Base-by-base conservation (phyloP, 1,284 basidiomycete genomes). In the Puccinia hordei region DNA sequence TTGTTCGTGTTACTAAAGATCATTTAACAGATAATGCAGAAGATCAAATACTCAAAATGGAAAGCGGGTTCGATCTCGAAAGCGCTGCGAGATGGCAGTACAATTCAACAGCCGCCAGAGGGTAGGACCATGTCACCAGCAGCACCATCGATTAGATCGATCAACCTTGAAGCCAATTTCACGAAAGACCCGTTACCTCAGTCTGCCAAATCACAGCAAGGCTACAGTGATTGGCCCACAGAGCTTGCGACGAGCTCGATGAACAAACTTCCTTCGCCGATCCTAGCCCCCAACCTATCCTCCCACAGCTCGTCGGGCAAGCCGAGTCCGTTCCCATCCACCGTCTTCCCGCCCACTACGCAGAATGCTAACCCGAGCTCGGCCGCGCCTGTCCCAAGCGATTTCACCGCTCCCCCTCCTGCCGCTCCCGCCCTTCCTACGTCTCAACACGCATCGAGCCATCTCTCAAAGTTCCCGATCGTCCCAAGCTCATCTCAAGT, bases 21-120 rank as follows among this genome's bases (percentile, higher is more conserved):
- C 81, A 69, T n/a, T 82, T 59, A 46, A 68, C 83, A 93, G 92
- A 89, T 89, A 81, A 88, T 89, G 81, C 91, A 91, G 82, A 95
- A 94, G 86, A 89, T 93, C 73, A 90, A 90, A 77, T 96, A 96
- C 85, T 89, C 93, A 9, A 95, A 95, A 86, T 95, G 94, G 94
- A 95, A 94, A 85, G 94, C 94, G 44, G 90, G 91, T 8, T 93
- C 95, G 82, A 94, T 96, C 57, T 89, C 91, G 24, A 95, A 92
- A 85, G 93, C 94, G 1, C 89, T 93, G 84, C 90, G 93, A n/a
- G 93, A 95, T 85, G 93, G 53, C 8, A 73, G 22, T 0, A 59
- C 82, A 44, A 10, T 33, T 2, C 53, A 65, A 35, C 77, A 46
- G 35, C 61, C 59, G 17, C 2, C 46, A 35, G 59, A 63, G 8